A percentile compares a stretch with the other conserved stretches of the same genome.
These are phyloP conservation scores for Trametes cubensis DNA, from an alignment of 768 basidiomycete genomes.

Conservation along the genomic window DNA sequence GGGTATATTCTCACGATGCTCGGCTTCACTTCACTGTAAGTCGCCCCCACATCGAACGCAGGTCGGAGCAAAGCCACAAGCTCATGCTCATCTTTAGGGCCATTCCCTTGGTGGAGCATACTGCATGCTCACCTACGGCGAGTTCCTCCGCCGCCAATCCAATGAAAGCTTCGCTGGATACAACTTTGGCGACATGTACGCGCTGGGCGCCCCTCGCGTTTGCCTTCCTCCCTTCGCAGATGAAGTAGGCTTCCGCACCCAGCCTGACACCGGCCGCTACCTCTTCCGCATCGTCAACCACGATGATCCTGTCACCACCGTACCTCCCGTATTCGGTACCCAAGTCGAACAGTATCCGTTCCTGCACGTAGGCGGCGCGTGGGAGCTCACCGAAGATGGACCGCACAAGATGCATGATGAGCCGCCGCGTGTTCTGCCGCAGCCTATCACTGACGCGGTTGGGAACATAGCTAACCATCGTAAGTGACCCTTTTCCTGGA, in stretches of 20 bases:
- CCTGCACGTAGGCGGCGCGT: constrained; percentile 10
- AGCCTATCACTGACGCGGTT: background rate
- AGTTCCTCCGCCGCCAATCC: constrained; percentile 15
- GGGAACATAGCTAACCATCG: background rate
- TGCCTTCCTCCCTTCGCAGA: constrained; percentile 9
- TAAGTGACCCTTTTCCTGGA: background rate
- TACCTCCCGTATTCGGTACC: constrained; percentile 1
- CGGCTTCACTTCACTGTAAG: constrained; percentile 18
- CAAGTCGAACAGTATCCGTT: constrained; percentile 5
- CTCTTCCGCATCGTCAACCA: constrained; percentile 20
- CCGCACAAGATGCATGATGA: constrained; percentile 9
- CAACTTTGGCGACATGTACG: constrained; percentile 16
- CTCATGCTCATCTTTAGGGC: background rate
- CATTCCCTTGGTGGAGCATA: constrained; percentile 15
- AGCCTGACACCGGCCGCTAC: constrained; percentile 2
- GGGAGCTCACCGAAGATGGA: constrained; percentile 4
- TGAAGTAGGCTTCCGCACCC: background rate
- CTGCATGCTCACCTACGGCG: constrained; percentile 13
- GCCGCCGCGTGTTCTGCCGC: constrained; percentile 2
- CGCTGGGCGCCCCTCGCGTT: constrained; percentile 2
- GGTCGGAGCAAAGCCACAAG: too few relatives aligned
- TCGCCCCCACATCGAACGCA: too few relatives aligned
- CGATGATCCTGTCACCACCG: constrained; percentile 7
- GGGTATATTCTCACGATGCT: background rate
- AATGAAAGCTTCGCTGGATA: background rate